These are phyloP conservation scores for Daldinia bambusicola DNA, from an alignment of 495 filamentous ascomycete genomes.

Conservation along the genomic window DNA sequence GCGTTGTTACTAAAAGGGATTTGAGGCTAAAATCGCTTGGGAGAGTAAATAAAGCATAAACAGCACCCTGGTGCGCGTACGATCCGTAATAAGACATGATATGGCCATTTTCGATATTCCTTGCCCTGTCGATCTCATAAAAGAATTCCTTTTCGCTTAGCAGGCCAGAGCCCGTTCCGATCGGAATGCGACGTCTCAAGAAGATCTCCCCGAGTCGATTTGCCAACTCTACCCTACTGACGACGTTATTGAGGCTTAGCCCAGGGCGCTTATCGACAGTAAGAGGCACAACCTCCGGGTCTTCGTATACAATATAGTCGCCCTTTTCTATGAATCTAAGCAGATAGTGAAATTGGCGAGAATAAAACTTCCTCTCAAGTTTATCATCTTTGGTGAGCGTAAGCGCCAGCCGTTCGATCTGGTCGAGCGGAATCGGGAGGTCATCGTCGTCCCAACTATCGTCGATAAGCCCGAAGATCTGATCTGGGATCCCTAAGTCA, in stretches of 20 bases:
- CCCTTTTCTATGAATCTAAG: conserved; percentile 76
- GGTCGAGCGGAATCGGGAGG: conserved; percentile 79
- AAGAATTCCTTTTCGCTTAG: conserved; percentile 74
- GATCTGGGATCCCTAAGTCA: conserved; percentile 81
- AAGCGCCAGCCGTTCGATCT: conserved; percentile 73
- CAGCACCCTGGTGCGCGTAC: conserved; percentile 75
- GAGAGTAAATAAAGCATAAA: conserved; percentile 82
- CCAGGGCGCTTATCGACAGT: conserved; percentile 70
- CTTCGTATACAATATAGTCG: conserved; percentile 75
- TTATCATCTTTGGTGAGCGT: conserved; percentile 68
- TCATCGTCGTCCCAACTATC: conserved; percentile 90
- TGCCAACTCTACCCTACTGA: conserved; percentile 76
- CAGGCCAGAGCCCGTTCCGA: conserved; percentile 67
- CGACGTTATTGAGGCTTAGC: conserved; percentile 58
- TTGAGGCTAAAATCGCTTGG: conserved; percentile 79
- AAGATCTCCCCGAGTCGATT: conserved; percentile 68
- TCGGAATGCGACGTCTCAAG: conserved; percentile 74
- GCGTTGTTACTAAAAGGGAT: conserved; percentile 76
- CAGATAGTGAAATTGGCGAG: conserved; percentile 82
- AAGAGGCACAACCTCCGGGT: conserved; percentile 82
- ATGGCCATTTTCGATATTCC: conserved; percentile 77
- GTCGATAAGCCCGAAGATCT: conserved; percentile 87
- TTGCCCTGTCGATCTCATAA: conserved; percentile 70
- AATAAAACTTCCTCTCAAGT: conserved; percentile 78
- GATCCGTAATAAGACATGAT: conserved; percentile 83